phyloP scores from a whole-genome alignment of 768 basidiomycete genomes.

The Russula dissimulans region DNA sequence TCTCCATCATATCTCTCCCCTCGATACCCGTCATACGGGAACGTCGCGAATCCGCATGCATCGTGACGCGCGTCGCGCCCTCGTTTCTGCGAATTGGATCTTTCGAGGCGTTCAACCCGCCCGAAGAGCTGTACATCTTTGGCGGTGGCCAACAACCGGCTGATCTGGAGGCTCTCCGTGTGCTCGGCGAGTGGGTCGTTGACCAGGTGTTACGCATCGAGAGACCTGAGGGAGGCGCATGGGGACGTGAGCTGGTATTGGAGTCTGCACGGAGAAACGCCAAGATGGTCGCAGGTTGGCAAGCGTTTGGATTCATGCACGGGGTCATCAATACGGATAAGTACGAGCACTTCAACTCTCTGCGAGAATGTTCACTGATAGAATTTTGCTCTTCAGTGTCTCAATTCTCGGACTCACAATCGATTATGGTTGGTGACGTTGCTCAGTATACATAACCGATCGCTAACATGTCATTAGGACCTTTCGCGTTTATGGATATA shows the following conservation, averaged over 20 bases:
- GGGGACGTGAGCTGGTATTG: constrained; percentile 63
- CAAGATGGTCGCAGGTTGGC: constrained; percentile 91
- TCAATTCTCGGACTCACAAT: constrained; percentile 70
- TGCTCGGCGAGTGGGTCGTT: constrained; percentile 68
- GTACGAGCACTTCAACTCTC: constrained; percentile 31
- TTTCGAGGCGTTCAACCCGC: constrained; percentile 80
- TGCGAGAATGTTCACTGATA: background rate
- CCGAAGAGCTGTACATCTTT: constrained; percentile 52
- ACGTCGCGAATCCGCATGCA: constrained; percentile 54
- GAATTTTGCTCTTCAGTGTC: constrained; percentile 35
- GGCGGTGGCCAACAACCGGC: constrained; percentile 70
- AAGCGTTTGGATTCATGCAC: constrained; percentile 90
- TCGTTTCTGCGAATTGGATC: constrained; percentile 89
- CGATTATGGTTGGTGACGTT: constrained; percentile 47
- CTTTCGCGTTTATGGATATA: constrained; percentile 93
- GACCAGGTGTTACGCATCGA: constrained; percentile 46
- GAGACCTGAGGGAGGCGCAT: constrained; percentile 31
- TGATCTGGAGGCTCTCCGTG: constrained; percentile 64
- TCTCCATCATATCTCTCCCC: constrained; percentile 70
- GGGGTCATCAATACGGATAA: constrained; percentile 98
- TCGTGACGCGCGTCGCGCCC: constrained; percentile 76
- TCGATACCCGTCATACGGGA: constrained; percentile 71
- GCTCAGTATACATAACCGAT: background rate
- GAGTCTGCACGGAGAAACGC: constrained; percentile 83
- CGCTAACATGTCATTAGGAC: constrained; percentile 38